Evolutionary conservation across 2,329 filamentous ascomycete species (phyloP), one percentile per base, ranked within the genome.

Genomic region (Exophiala bonariae): DNA sequence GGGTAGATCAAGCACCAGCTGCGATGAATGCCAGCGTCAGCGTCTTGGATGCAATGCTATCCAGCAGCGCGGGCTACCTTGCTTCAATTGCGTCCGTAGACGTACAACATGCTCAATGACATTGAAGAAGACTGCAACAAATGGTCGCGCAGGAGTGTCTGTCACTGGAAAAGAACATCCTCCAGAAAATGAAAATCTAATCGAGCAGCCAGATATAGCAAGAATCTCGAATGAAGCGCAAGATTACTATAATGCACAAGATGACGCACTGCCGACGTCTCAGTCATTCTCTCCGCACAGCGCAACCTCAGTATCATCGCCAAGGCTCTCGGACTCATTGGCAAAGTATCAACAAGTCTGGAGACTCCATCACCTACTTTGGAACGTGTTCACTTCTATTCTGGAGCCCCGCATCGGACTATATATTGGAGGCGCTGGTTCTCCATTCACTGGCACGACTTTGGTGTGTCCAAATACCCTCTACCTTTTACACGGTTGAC

Each of bases 361-460:
- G 16, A 28, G 13, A 18, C 42, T 45, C 9, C 42, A 45, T 23
- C 5, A 39, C 11, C 11, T 39, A 16, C 42, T 45, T 11, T 45
- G 42, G 42, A 45, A 45, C 18, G 33, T 45, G 6, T 45, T 38
- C 22, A 31, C 42, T 16, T 28, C 33, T 13, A 9, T 45, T 14
- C 34, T 45, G 6, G 42, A 45, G 31, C 42, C 42, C 8, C 18
- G 42, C 14, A 45, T 45, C 13, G 42, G 42, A 3, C 17, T 45
- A 17, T 45, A 33, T 32, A 38, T 45, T 13, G 42, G 42, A 28
- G 22, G 42, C 11, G 11, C 13, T 10, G 42, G 33, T 8, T 45
- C 33, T 26, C 33, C 42, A 9, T 38, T 45, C 26, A 31, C 35
- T 16, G 7, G 4, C 10, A 6, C 42, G 17, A 45, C 13, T 22